A percentile compares a stretch with the other conserved stretches of the same genome.
phyloP scores from a whole-genome alignment of 2,329 filamentous ascomycete genomes.

The Alternaria tenuissima region DNA sequence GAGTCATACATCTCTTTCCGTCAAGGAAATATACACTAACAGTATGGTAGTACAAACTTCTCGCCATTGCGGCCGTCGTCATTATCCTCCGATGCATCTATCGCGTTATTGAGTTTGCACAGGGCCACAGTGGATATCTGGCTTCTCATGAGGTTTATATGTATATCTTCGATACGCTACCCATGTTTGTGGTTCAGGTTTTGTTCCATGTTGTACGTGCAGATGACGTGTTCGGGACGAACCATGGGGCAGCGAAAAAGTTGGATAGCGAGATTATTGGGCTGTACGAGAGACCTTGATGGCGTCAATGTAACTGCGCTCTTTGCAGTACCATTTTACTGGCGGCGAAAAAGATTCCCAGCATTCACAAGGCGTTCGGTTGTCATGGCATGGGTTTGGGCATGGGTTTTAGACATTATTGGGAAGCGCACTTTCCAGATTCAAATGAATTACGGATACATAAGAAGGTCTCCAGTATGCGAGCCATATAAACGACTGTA shows the following conservation, averaged over 20 bases:
- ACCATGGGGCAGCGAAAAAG: conserved; percentile 6
- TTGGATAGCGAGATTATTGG: background rate
- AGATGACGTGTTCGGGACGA: conserved; percentile 29
- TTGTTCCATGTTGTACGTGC: conserved; percentile 37
- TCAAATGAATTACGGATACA: background rate
- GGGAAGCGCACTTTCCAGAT: background rate
- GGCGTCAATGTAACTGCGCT: background rate
- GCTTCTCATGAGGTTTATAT: conserved; percentile 54
- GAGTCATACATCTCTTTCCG: background rate
- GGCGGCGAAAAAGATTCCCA: background rate
- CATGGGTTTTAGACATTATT: background rate
- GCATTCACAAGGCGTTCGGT: background rate
- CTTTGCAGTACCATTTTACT: background rate
- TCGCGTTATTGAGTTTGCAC: conserved; percentile 46
- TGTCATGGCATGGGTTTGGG: background rate
- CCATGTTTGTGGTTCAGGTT: conserved; percentile 55
- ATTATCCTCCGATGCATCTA: conserved; percentile 61
- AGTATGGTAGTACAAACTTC: conserved; percentile 22
- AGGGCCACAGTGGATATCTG: conserved; percentile 56
- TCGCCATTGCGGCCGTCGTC: conserved; percentile 55
- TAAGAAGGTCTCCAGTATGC: too few species aligned
- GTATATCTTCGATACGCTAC: conserved; percentile 57
- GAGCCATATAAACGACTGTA: background rate
- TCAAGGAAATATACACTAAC: background rate
- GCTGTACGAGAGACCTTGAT: background rate